These are phyloP conservation scores for Ananas comosus DNA, from an alignment of 176 grass and related monocot genomes.

Conservation along the genomic window DNA sequence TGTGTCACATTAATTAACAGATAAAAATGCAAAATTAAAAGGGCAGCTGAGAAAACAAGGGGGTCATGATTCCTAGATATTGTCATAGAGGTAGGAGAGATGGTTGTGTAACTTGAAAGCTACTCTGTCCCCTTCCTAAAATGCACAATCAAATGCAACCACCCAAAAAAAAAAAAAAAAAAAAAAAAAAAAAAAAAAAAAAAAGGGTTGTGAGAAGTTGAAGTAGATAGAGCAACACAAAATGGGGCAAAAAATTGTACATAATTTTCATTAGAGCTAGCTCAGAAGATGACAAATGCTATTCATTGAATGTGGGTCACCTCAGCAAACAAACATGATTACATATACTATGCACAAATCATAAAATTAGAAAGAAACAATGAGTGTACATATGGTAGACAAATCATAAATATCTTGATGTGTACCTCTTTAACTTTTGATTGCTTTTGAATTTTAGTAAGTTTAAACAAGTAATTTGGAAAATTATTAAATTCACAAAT, in stretches of 20 bases:
- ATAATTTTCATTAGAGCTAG: neutral
- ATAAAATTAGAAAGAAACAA: too few relatives aligned
- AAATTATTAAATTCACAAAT: too few relatives aligned
- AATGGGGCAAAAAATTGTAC: constrained; percentile 2
- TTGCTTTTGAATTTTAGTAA: too few relatives aligned
- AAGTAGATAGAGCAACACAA: constrained; percentile 10
- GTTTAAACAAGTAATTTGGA: too few relatives aligned
- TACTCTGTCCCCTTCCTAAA: constrained; percentile 17
- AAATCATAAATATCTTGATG: too few relatives aligned
- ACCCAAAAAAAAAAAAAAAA: neutral
- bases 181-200: neutral
- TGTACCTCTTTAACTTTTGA: too few relatives aligned
- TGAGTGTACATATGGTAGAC: too few relatives aligned
- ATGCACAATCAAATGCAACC: constrained; percentile 17
- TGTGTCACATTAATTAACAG: too few relatives aligned
- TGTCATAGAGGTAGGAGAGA: constrained; percentile 35
- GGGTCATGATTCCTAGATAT: constrained; percentile 11
- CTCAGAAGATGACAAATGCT: neutral
- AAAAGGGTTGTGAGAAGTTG: neutral
- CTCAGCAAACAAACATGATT: neutral
- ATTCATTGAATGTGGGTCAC: neutral
- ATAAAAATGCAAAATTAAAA: neutral
- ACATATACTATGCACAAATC: too few relatives aligned
- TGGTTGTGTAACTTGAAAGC: constrained; percentile 40
- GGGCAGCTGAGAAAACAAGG: neutral